phyloP scores from a whole-genome alignment of 202 grass and related monocot genomes.

The Zoysia matrella region DNA sequence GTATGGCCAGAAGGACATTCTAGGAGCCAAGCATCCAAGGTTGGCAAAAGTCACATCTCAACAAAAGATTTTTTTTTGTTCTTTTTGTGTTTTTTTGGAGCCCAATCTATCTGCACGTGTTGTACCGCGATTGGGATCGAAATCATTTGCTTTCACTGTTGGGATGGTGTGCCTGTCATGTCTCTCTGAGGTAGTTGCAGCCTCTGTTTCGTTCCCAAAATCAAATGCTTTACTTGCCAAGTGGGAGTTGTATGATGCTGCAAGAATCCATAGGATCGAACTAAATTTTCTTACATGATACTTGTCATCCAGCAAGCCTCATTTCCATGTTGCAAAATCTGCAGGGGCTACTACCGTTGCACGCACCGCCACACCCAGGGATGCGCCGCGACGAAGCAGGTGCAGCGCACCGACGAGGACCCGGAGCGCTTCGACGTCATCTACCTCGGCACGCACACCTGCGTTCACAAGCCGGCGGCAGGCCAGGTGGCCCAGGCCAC shows the following conservation, averaged over 20 bases:
- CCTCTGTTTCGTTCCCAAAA: too few species aligned
- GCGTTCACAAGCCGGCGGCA: not conserved
- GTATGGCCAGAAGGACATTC: slow-evolving; percentile 83
- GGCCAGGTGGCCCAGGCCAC: not conserved
- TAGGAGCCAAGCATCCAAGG: slow-evolving; percentile 76
- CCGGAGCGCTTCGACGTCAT: too few species aligned
- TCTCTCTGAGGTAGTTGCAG: not conserved
- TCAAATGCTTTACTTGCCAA: too few species aligned
- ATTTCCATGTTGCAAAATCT: not conserved
- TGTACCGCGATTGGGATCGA: not conserved
- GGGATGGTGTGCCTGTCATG: not conserved
- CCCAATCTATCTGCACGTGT: slow-evolving; percentile 1
- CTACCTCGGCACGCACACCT: too few species aligned
- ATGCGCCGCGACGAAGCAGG: slow-evolving; percentile 50
- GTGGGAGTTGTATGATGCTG: too few species aligned
- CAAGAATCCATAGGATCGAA: too few species aligned
- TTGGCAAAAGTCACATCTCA: slow-evolving; percentile 27
- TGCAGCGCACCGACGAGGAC: too few species aligned
- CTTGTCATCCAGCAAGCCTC: too few species aligned
- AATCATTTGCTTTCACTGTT: slow-evolving; percentile 39
- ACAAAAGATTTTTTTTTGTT: not conserved
- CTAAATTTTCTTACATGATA: too few species aligned
- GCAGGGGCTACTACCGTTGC: slow-evolving; percentile 91
- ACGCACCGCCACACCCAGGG: slow-evolving; percentile 65
- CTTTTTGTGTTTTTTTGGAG: not conserved